Evolutionary conservation across 805 yeast genomes (phyloP).

Genomic region (Yamadazyma sp.): DNA sequence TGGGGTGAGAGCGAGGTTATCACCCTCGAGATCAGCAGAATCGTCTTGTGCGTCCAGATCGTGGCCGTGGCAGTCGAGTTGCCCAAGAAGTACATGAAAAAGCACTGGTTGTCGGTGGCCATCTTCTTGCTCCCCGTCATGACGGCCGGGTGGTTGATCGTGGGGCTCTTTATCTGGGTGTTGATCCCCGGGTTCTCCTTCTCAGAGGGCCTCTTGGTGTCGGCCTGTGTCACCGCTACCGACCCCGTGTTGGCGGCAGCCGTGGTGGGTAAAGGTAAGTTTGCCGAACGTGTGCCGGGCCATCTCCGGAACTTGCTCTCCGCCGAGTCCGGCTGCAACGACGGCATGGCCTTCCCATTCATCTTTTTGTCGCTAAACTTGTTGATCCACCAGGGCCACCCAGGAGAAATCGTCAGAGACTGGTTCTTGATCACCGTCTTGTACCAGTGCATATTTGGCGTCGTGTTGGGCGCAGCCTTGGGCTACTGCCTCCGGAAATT

Average conservation of each 20-base stretch:
- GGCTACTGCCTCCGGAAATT: constrained; percentile 72
- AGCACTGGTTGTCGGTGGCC: constrained; percentile 77
- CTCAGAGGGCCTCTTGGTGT: constrained; percentile 66
- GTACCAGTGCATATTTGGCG: constrained; percentile 82
- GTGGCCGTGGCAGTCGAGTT: constrained; percentile 94
- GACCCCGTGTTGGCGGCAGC: constrained; percentile 96
- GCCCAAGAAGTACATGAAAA: constrained; percentile 84
- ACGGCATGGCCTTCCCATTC: constrained; percentile 95
- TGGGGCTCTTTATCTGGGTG: constrained; percentile 77
- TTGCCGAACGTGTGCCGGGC: constrained; percentile 90
- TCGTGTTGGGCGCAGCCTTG: constrained; percentile 66
- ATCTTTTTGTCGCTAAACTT: constrained; percentile 68
- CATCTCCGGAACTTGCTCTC: constrained; percentile 79
- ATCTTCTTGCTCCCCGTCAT: constrained; percentile 80
- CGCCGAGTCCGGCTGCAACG: constrained; percentile 90
- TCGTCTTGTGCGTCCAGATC: constrained; percentile 82
- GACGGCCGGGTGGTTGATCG: constrained; percentile 87
- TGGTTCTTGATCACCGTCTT: constrained; percentile 77
- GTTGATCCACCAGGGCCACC: constrained; percentile 63
- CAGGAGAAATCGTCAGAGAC: constrained; percentile 68
- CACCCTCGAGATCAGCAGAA: constrained; percentile 79
- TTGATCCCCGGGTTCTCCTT: constrained; percentile 73
- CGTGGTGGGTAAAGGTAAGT: constrained; percentile 91
- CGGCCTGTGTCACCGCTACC: constrained; percentile 92
- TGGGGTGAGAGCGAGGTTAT: constrained; percentile 88